phyloP scores from a whole-genome alignment of 495 filamentous ascomycete species.

The Aspergillus sclerotiicarbonarius region DNA sequence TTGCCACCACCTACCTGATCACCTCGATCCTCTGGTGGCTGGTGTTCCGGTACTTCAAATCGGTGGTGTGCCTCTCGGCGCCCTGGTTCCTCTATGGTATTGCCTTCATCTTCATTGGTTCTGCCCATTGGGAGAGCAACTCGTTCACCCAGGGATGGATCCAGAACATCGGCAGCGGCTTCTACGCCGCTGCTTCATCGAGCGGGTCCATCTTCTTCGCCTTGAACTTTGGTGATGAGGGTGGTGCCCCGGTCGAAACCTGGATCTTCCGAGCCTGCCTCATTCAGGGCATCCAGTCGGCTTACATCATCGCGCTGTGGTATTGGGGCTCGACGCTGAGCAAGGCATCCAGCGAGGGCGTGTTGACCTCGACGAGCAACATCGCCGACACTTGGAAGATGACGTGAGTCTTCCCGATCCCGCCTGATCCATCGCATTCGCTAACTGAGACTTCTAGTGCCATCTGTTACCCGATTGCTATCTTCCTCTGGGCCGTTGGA shows the following conservation, averaged over 20 bases:
- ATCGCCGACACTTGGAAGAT: conserved; percentile 47
- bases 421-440: neutral
- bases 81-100: conserved; percentile 66
- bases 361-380: conserved; percentile 23
- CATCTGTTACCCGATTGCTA: conserved; percentile 41
- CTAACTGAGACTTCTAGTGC: conserved; percentile 24
- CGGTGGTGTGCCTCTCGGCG: conserved; percentile 55
- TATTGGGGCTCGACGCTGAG: conserved; percentile 50
- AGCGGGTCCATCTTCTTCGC: conserved; percentile 50
- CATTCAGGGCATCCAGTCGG: conserved; percentile 49
- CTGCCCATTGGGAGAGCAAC: conserved; percentile 55
- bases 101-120: conserved; percentile 63
- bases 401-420: conserved; percentile 29
- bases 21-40: conserved; percentile 64
- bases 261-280: conserved; percentile 52
- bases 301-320: conserved; percentile 51
- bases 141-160: conserved; percentile 45
- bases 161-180: conserved; percentile 45
- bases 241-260: conserved; percentile 43
- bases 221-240: conserved; percentile 51
- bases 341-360: conserved; percentile 30
- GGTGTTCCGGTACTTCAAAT: conserved; percentile 59
- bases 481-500: conserved; percentile 39
- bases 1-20: conserved; percentile 60
- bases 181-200: conserved; percentile 47